Conservation (phyloP, 2,329 filamentous ascomycete genomes). For the Aspergillus brasiliensis region DNA sequence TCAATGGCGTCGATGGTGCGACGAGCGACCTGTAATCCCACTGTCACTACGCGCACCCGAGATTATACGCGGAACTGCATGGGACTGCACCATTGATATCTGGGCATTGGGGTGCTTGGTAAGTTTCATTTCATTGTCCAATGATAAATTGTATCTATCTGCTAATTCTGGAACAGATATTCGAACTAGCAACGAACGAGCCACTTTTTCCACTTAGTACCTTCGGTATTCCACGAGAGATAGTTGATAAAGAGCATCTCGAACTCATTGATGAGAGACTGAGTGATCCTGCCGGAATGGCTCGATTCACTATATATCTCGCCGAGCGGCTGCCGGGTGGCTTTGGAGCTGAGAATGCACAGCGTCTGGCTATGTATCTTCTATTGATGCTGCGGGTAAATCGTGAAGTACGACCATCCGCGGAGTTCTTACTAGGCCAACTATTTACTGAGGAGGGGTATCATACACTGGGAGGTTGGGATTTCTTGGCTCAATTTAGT, state of each 20-base stretch:
- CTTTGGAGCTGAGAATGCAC: constrained; percentile 17
- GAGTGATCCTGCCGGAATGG: not conserved
- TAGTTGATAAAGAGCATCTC: constrained; percentile 16
- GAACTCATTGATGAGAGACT: constrained; percentile 10
- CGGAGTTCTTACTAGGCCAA: constrained; percentile 11
- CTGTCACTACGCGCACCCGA: constrained; percentile 23
- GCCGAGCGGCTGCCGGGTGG: constrained; percentile 15
- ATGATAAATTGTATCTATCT: not conserved
- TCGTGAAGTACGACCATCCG: constrained; percentile 2
- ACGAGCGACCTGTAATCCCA: constrained; percentile 17
- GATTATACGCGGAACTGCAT: constrained; percentile 15
- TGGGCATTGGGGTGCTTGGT: constrained; percentile 28
- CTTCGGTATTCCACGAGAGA: constrained; percentile 17
- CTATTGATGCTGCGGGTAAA: constrained; percentile 17
- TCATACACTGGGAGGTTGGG: not conserved
- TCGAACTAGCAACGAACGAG: constrained; percentile 24
- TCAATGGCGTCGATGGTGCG: constrained; percentile 8
- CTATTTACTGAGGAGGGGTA: constrained; percentile 1
- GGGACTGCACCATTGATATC: constrained; percentile 22
- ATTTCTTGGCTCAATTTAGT: no score
- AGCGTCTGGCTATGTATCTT: constrained; percentile 17
- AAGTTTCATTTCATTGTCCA: constrained; percentile 11
- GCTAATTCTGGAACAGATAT: constrained; percentile 17
- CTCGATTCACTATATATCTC: constrained; percentile 15
- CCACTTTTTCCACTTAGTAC: constrained; percentile 19